Evolutionary conservation across 306 rosid genomes (phyloP).

Genomic region (Senna siamea): DNA sequence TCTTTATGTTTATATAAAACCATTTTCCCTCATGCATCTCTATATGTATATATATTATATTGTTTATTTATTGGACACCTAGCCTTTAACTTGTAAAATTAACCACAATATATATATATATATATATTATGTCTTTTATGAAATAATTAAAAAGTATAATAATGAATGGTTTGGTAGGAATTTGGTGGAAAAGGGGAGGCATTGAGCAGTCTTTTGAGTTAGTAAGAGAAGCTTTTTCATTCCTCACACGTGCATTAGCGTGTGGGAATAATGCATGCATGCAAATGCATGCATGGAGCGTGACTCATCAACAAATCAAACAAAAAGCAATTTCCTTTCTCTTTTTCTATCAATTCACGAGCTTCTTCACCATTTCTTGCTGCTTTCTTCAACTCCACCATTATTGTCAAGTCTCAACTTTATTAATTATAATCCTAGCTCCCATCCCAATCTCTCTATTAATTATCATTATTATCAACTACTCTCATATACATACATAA

Average conservation of each 20-base stretch:
- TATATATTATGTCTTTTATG: too few species aligned
- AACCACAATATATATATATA: too few species aligned
- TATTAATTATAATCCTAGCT: too few species aligned
- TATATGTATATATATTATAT: too few species aligned
- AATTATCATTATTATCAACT: too few species aligned
- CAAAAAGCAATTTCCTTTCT: slow-evolving; percentile 23
- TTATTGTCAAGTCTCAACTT: slow-evolving; percentile 35
- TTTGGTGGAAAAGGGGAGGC: neutral
- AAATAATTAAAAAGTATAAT: too few species aligned
- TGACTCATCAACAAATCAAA: slow-evolving; percentile 53
- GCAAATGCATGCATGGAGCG: slow-evolving; percentile 42
- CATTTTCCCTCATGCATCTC: too few species aligned
- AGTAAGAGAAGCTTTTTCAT: slow-evolving; percentile 54
- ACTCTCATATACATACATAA: too few species aligned
- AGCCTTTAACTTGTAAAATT: neutral
- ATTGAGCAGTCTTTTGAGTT: slow-evolving; percentile 37
- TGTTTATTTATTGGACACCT: neutral
- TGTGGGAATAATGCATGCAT: slow-evolving; percentile 46
- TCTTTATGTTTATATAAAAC: too few species aligned
- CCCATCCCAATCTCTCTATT: too few species aligned
- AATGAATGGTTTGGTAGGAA: slow-evolving; percentile 16
- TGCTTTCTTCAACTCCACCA: slow-evolving; percentile 24
- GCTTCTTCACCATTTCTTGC: slow-evolving; percentile 49
- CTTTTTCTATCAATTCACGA: slow-evolving; percentile 50
- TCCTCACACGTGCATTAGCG: slow-evolving; percentile 67